Evolutionary conservation across 2,329 filamentous ascomycete species (phyloP), one percentile per base, ranked within the genome.

Genomic region (Trichoderma gracile): DNA sequence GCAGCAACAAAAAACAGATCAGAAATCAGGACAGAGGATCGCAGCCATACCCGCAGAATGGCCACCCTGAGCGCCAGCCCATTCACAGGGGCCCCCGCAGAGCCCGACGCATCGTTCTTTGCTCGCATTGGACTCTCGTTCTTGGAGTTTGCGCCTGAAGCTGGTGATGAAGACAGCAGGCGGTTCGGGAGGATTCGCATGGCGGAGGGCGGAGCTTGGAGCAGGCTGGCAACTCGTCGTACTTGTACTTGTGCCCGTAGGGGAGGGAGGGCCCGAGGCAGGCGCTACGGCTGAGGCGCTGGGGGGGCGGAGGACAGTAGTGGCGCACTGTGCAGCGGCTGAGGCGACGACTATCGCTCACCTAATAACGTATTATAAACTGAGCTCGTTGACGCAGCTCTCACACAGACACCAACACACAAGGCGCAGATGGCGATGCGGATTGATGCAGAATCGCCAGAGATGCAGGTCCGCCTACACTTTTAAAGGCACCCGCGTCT

Each of bases 171-270:
- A 27, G 71, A 75, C 64, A 84, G 84, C 43, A 86, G 76, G 59
- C 84, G 81, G 67, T 77, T 79, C 64, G 84, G 83, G 67, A 86
- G 81, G 72, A 86, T 85, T 73, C 83, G 82, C 84, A 86, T 86
- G 73, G 71, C 72, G 69, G 45, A 67, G 33, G 62, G 58, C 40
- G 46, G 42, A 54, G 58, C 49, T 58, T 59, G 49, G 12, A 27
- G 69, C 65, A 60, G 57, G 54, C 65, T 59, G 33, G 33, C 33
- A 14, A 38, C 33, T n/a, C 14, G 33, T 38, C 33, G 33, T 38
- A 38, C 33, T 38, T 38, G 33, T 38, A 38, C 33, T 38, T 38
- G 33, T 38, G 33, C 33, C 33, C 33, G 33, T 38, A 38, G 33
- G 27, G 53, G 46, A 58, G 63, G 19, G 46, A 59, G 49, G 45